Percentiles rank a stretch among this genome's conserved stretches.
Evolutionary conservation across 495 filamentous ascomycete species (phyloP).

Genomic region (Alectoria sarmentosa): DNA sequence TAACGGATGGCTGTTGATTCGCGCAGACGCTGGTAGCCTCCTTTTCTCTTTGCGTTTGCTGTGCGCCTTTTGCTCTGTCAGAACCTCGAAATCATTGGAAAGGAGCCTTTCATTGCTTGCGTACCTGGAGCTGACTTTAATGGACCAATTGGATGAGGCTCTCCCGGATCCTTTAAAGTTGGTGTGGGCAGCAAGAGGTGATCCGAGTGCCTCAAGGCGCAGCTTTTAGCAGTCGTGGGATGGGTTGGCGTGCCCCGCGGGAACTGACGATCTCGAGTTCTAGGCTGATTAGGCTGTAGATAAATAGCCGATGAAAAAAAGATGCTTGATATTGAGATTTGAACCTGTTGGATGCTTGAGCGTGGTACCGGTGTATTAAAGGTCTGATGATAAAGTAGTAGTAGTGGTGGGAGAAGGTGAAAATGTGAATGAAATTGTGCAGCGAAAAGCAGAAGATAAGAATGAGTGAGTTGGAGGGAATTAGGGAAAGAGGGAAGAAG

Average conservation of each 20-base stretch:
- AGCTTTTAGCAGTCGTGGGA: conserved; percentile 6
- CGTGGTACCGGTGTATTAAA: neutral
- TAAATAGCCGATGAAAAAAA: conserved; percentile 7
- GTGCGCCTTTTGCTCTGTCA: conserved; percentile 14
- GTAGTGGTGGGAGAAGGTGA: neutral
- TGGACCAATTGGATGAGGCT: conserved; percentile 16
- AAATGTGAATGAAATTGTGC: neutral
- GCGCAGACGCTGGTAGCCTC: conserved; percentile 23
- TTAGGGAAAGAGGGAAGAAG: neutral
- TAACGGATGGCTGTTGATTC: conserved; percentile 28
- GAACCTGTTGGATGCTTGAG: neutral
- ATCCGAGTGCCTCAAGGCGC: conserved; percentile 14
- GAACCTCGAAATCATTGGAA: neutral
- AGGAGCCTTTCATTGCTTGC: neutral
- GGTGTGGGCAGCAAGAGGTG: conserved; percentile 8
- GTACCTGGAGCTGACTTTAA: conserved; percentile 5
- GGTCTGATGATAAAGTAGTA: neutral
- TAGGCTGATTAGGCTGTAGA: conserved; percentile 10
- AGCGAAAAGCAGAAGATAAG: neutral
- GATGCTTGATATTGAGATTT: neutral
- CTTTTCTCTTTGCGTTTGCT: neutral
- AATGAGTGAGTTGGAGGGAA: neutral
- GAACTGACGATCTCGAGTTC: conserved; percentile 17
- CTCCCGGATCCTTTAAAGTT: neutral
- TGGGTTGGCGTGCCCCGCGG: conserved; percentile 7